Evolutionary conservation across 2,329 filamentous ascomycete species (phyloP).

Genomic region (Ceratocystiopsis brevicomis): DNA sequence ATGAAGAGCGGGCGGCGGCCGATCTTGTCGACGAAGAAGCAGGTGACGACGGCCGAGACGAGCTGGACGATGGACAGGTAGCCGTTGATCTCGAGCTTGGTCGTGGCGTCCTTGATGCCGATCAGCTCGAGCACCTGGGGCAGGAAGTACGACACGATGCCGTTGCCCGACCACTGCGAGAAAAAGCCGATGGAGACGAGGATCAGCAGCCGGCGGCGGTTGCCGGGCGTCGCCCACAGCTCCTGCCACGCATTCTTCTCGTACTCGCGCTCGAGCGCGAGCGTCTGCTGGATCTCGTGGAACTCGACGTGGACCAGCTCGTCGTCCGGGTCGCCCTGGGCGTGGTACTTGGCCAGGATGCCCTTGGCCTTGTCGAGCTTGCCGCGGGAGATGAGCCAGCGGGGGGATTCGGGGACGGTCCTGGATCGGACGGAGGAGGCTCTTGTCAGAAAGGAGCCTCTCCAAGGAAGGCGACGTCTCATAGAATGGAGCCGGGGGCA

Average conservation of each 20-base stretch:
- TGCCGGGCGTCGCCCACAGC: conserved; percentile 7
- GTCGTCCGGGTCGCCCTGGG: conserved; percentile 5
- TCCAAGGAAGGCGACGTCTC: no score
- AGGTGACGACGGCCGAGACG: conserved; percentile 10
- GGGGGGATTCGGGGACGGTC: conserved; percentile 12
- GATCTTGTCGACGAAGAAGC: conserved; percentile 12
- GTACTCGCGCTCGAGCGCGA: conserved; percentile 7
- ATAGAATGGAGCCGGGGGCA: no score
- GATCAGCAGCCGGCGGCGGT: conserved; percentile 9
- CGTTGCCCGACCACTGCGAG: conserved; percentile 9
- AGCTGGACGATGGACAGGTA: conserved; percentile 11
- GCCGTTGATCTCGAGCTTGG: conserved; percentile 11
- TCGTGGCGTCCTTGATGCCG: conserved; percentile 3
- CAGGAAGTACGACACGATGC: conserved; percentile 8
- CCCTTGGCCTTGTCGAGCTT: conserved; percentile 4
- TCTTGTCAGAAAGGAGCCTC: no score
- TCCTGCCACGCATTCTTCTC: conserved; percentile 4
- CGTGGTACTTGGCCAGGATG: conserved; percentile 8
- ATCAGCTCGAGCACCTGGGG: conserved; percentile 6
- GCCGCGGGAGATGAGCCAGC: conserved; percentile 13
- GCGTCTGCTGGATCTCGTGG: conserved; percentile 7
- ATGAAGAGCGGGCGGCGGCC: conserved; percentile 13
- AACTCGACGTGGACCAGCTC: conserved; percentile 8
- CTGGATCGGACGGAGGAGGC: no score
- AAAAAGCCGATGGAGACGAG: conserved; percentile 7